Base-by-base conservation (phyloP, 2,329 filamentous ascomycete genomes). In the Hymenoscyphus fructigenus region DNA sequence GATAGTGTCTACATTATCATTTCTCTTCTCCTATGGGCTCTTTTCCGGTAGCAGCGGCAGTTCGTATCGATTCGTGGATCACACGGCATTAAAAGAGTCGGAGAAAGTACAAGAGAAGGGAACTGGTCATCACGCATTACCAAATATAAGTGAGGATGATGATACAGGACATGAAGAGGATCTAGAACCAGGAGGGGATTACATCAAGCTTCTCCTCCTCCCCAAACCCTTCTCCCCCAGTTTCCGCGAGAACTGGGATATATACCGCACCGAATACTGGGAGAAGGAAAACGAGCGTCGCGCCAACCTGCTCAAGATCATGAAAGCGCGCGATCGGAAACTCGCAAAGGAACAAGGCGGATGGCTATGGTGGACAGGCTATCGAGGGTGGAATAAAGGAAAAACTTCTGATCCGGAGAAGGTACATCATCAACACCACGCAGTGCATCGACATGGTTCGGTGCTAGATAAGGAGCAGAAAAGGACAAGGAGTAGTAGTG, bases 201-300 rank as follows among this genome's bases (percentile, higher is more conserved):
- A 94, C 74, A 89, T 99, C 71, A 95, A 96, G 77, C 65, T 65
- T 65, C 10, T 61, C 60, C 63, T 70, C 60, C 57, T 68, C 63
- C 36, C 53, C 32, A 57, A 65, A 59, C 59, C 63, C 41, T 61
- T 61, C 32, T 66, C 60, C 14, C 50, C 60, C 5, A 61, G 20
- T 57, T 62, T 99, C 74, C 86, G 95, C 23, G 93, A 98, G 76
- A 96, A 97, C 69, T 99, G 95, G 95, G 95, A 99, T 75, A 83
- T 94, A 17, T 99, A 96, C 78, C 86, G 95, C 61, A 88, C 90
- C 38, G 93, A 97, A 66, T 99, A 97, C 78, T 99, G 95, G 95
- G 94, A 97, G 72, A 89, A 89, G 67, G 95, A 99, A 77, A 99
- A 99, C 75, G 92, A 96, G 76, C 88, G 94, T 1, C 88, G 95